Evolutionary conservation across 208 protist species (phyloP), one percentile per base, ranked within the genome.

Genomic region (Trypanosoma platydactyli): DNA sequence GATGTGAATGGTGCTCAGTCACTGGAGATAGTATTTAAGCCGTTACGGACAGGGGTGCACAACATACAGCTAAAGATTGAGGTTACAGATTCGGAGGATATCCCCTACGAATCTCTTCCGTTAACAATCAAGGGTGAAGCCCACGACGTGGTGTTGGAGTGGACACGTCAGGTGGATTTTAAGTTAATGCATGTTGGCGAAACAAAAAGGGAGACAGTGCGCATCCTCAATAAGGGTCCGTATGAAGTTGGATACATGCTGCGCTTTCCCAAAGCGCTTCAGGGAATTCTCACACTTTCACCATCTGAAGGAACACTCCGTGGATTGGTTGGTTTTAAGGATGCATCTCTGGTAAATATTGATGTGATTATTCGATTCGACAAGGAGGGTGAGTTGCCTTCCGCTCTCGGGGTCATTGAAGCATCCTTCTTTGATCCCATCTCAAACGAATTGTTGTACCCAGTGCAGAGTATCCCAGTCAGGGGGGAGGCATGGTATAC

Each of bases 191-290:
- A 93, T 63, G 92, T 98, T 2, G 90, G 91, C 12, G 94, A 99
- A 38, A 84, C 80, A 27, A 76, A 61, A 45, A 83, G 70, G 59
- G 89, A 91, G 73, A 66, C 48, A 25, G 68, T 97, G 46, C 83
- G 86, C 35, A 76, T 98, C 25, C 71, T 92, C 48, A 98, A 98
- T 82, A 94, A 92, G 65, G 89, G 94, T 54, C 93, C 96, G 68
- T 98, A 98, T 80, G 91, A 98, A 24, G 81, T 98, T 13, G 83
- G 83, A 22, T 98, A 88, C 76, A 75, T 89, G 52, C 79, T 98
- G 49, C 80, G 83, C 29, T 60, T 97, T 55, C 88, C 90, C 13
- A 84, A 86, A 60, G 55, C 69, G 7, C 59, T 95, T 54, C 87
- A 91, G 73, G 62, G 68, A 40, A 50, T 84, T 24, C 48, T 97